Evolutionary conservation across 192 early-diverging fungal genomes (phyloP).

Genomic region (Entomortierella beljakovae): DNA sequence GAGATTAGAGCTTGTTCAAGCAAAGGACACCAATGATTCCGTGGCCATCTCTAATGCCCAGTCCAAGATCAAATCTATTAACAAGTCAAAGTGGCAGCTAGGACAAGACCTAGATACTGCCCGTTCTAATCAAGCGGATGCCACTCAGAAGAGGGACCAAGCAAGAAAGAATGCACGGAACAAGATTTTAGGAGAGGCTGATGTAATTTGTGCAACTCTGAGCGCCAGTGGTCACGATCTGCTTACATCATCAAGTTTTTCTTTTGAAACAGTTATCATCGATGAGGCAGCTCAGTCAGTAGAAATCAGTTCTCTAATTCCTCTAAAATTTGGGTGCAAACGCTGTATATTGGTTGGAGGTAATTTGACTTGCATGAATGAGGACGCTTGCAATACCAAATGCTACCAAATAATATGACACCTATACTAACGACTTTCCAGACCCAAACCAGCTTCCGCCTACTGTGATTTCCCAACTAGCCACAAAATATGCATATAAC

Average conservation of each 20-base stretch:
- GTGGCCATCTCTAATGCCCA: slow-evolving; percentile 54
- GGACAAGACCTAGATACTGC: slow-evolving; percentile 40
- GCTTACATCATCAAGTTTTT: slow-evolving; percentile 69
- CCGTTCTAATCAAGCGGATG: slow-evolving; percentile 54
- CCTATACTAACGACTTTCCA: slow-evolving; percentile 9
- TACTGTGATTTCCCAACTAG: slow-evolving; percentile 83
- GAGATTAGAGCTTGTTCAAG: slow-evolving; percentile 38
- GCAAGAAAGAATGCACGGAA: slow-evolving; percentile 66
- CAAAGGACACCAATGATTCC: slow-evolving; percentile 35
- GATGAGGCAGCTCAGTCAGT: slow-evolving; percentile 97
- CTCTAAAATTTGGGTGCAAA: slow-evolving; percentile 83
- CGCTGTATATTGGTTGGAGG: slow-evolving; percentile 91
- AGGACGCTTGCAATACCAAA: neutral
- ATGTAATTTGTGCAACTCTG: slow-evolving; percentile 89
- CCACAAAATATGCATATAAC: slow-evolving; percentile 80
- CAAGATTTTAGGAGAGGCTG: slow-evolving; percentile 79
- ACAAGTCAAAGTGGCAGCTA: slow-evolving; percentile 48
- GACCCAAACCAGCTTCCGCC: slow-evolving; percentile 96
- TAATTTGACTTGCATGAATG: slow-evolving; percentile 25
- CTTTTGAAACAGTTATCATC: slow-evolving; percentile 90
- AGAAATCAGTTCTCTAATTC: slow-evolving; percentile 90
- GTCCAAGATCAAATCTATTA: slow-evolving; percentile 56
- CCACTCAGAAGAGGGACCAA: slow-evolving; percentile 47
- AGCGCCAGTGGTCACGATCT: slow-evolving; percentile 89
- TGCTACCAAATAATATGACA: neutral